A percentile compares a stretch with the other conserved stretches of the same genome.
Conservation (phyloP, 768 basidiomycete species). For the Paxillus rubicundulus region DNA sequence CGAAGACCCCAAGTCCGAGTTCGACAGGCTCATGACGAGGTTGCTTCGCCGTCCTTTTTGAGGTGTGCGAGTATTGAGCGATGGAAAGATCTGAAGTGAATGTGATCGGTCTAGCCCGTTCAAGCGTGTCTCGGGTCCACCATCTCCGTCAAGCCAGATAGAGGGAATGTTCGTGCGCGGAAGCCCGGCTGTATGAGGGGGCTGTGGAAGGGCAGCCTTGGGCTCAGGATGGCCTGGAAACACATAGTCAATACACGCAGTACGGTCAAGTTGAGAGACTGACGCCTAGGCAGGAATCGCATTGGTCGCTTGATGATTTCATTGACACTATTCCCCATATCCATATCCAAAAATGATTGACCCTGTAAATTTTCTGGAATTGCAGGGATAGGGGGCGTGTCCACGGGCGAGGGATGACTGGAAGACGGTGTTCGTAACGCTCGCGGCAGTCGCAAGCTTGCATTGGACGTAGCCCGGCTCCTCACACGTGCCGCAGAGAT, state of each 20-base stretch:
- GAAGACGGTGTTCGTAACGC: constrained; percentile 28
- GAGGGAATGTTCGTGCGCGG: constrained; percentile 38
- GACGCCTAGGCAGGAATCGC: constrained; percentile 16
- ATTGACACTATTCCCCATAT: constrained; percentile 33
- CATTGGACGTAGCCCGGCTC: constrained; percentile 61
- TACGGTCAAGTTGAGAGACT: background rate
- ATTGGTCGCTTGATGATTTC: constrained; percentile 29
- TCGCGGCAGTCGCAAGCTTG: constrained; percentile 61
- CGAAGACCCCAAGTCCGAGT: constrained; percentile 3
- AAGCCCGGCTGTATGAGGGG: constrained; percentile 23
- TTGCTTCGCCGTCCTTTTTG: constrained; percentile 19
- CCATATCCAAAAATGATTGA: constrained; percentile 37
- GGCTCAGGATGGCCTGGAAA: constrained; percentile 17
- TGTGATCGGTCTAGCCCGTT: constrained; percentile 21
- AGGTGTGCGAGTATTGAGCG: constrained; percentile 2
- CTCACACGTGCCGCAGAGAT: constrained; percentile 66
- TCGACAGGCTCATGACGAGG: constrained; percentile 25
- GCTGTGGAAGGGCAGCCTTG: constrained; percentile 12
- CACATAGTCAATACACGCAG: background rate
- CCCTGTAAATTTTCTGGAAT: constrained; percentile 17
- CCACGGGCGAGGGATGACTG: constrained; percentile 32
- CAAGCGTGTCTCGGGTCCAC: constrained; percentile 8
- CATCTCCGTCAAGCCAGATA: constrained; percentile 49
- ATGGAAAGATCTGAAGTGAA: constrained; percentile 21
- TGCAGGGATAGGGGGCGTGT: constrained; percentile 30